A percentile compares a stretch with the other conserved stretches of the same genome.
Conservation (phyloP, 306 rosid species). For the Prunus mongolica region DNA sequence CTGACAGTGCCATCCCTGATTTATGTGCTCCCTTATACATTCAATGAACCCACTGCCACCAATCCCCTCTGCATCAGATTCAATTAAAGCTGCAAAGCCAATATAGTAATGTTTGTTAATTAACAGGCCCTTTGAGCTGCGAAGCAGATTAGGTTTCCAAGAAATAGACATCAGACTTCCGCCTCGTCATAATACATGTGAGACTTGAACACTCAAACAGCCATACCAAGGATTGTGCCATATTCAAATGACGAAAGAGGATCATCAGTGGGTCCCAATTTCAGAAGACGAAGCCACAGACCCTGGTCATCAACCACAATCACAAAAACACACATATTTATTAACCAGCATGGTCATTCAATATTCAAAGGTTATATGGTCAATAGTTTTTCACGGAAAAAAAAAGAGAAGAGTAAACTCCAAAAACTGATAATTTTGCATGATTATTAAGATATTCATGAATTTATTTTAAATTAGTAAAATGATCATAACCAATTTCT, state of each 20-base stretch:
- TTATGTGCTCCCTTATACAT: conserved; percentile 95
- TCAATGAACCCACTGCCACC: conserved; percentile 98
- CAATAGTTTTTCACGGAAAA: background rate
- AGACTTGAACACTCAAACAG: conserved; percentile 15
- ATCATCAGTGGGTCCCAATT: conserved; percentile 91
- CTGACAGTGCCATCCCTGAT: conserved; percentile 96
- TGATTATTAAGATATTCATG: background rate
- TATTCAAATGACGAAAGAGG: conserved; percentile 98
- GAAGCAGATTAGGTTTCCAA: conserved; percentile 22
- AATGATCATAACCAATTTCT: background rate
- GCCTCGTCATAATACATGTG: conserved; percentile 13
- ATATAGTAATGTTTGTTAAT: conserved; percentile 22
- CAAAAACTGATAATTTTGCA: background rate
- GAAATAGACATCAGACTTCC: conserved; percentile 17
- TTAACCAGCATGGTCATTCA: background rate
- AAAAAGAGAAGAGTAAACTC: background rate
- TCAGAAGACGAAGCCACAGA: conserved; percentile 94
- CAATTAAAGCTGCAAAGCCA: conserved; percentile 86
- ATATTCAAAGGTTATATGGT: background rate
- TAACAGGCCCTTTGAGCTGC: conserved; percentile 11
- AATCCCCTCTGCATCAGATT: conserved; percentile 99
- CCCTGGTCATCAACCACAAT: conserved; percentile 56
- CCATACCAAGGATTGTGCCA: conserved; percentile 94
- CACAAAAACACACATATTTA: background rate
- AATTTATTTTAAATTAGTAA: background rate